Conservation (phyloP, 2,329 filamentous ascomycete species). For the Colletotrichum orchidophilum region DNA sequence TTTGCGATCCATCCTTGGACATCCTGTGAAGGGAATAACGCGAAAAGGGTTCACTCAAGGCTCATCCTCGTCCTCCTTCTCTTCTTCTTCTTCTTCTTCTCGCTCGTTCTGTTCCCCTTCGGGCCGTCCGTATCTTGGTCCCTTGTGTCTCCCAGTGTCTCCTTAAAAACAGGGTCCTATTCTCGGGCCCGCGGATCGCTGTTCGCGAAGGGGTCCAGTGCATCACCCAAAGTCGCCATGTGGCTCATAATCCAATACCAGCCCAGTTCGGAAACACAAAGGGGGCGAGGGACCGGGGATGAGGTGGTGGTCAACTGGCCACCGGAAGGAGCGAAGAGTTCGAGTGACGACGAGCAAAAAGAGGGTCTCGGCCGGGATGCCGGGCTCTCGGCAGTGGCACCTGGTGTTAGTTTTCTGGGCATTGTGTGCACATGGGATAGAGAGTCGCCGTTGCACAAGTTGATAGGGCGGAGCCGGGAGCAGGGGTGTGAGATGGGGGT, state of each 20-base stretch:
- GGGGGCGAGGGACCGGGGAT: neutral
- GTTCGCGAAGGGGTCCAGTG: neutral
- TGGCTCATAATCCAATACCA: neutral
- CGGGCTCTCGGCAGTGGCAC: conserved; percentile 23
- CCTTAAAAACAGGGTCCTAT: neutral
- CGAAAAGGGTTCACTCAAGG: neutral
- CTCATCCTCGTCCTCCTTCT: neutral
- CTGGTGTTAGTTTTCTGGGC: conserved; percentile 12
- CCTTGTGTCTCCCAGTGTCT: neutral
- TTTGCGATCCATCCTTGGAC: neutral
- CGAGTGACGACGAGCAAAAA: neutral
- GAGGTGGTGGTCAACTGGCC: neutral
- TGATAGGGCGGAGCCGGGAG: neutral
- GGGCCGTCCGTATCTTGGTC: neutral
- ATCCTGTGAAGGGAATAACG: neutral
- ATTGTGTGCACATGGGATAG: neutral
- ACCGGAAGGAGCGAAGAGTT: neutral
- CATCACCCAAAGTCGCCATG: neutral
- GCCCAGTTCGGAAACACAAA: neutral
- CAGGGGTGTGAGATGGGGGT: neutral
- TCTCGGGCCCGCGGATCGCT: neutral
- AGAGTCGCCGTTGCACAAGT: neutral
- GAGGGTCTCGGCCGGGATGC: conserved; percentile 15
- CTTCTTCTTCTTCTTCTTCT: neutral
- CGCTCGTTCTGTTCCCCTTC: neutral